Evolutionary conservation across 1,284 basidiomycete species (phyloP).

Genomic region (Melampsora larici-populina): DNA sequence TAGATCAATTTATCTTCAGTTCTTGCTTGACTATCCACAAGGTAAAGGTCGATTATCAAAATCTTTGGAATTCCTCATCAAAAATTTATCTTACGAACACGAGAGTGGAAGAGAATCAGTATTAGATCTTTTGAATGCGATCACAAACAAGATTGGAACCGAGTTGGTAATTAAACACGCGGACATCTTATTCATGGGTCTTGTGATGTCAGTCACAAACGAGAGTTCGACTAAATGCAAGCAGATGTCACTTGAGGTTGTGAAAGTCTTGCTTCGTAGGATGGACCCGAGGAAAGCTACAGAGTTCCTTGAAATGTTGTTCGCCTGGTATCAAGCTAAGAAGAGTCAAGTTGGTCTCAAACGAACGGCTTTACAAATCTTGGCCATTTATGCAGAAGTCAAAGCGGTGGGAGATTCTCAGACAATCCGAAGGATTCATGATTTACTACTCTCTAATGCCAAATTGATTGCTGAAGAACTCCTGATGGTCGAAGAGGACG

Average conservation of each 20-base stretch:
- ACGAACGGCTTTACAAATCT: conserved; percentile 74
- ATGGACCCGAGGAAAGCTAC: conserved; percentile 65
- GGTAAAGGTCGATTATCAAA: conserved; percentile 82
- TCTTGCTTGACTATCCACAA: conserved; percentile 96
- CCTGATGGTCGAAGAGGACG: conserved; percentile 54
- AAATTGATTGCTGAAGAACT: conserved; percentile 16
- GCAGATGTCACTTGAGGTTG: conserved; percentile 76
- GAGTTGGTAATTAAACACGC: conserved; percentile 74
- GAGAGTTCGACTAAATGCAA: conserved; percentile 85
- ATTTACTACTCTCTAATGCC: conserved; percentile 1
- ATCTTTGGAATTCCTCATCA: conserved; percentile 87
- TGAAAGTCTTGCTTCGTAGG: conserved; percentile 70
- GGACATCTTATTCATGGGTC: conserved; percentile 84
- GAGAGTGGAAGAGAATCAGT: conserved; percentile 88
- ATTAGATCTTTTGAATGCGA: conserved; percentile 79
- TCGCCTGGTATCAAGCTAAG: conserved; percentile 72
- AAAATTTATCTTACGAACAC: conserved; percentile 85
- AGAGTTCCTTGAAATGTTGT: conserved; percentile 68
- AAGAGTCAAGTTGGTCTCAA: conserved; percentile 62
- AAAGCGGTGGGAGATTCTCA: conserved; percentile 57
- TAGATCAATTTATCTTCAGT: conserved; percentile 83
- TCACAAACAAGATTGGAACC: conserved; percentile 79
- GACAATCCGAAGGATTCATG: conserved; percentile 21
- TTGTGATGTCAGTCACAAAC: conserved; percentile 90
- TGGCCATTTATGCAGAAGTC: conserved; percentile 71